Evolutionary conservation across 192 early-diverging fungal species (phyloP), one percentile per base, ranked within the genome.

Genomic region (Geranomyces michiganensis): DNA sequence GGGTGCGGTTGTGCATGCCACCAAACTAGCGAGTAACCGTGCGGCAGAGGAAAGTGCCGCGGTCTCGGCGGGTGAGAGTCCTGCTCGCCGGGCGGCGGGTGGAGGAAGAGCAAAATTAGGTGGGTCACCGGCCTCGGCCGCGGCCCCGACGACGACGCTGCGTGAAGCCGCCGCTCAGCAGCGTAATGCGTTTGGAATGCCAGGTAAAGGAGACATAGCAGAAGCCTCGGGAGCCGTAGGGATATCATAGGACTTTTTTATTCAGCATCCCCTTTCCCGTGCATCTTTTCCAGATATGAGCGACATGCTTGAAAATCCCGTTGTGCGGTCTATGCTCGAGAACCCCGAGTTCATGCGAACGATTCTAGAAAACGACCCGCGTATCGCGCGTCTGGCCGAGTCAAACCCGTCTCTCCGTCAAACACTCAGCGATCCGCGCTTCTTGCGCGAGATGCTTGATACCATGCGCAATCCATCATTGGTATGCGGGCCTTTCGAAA

Each of bases 1-100:
- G 14, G 88, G 88, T 0, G 85, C 90, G 61, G 91, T 91, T 22
- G 83, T 96, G 10, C 93, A 96, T 70, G 87, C 94, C 83, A 91
- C 94, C 19, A 90, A 86, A 47, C 22, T 51, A 12, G 68, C 61
- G 12, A 58, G 41, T 17, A 70, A 45, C 30, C 49, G 62, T 6
- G 67, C 46, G 30, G 59, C 66, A 13, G 49, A 63, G 65, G 48
- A 68, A 30, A 53, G 59, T 26, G 46, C 36, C 19, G 0, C 72
- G 1, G n/a, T 53, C 17, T 49, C 72, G 21, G 24, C 21, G n/a
- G 71, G 10, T 27, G 21, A n/a, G 24, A 17, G 1, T 62, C n/a
- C n/a, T 31, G 43, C 27, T 49, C 51, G 60, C 9, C 47, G 21
- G 29, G 65, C 17, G 29, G 19, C 17, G 26, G 65, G 65, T 3